Evolutionary conservation across 176 grass and related monocot genomes (phyloP).

Genomic region (Chrysopogon serrulatus): DNA sequence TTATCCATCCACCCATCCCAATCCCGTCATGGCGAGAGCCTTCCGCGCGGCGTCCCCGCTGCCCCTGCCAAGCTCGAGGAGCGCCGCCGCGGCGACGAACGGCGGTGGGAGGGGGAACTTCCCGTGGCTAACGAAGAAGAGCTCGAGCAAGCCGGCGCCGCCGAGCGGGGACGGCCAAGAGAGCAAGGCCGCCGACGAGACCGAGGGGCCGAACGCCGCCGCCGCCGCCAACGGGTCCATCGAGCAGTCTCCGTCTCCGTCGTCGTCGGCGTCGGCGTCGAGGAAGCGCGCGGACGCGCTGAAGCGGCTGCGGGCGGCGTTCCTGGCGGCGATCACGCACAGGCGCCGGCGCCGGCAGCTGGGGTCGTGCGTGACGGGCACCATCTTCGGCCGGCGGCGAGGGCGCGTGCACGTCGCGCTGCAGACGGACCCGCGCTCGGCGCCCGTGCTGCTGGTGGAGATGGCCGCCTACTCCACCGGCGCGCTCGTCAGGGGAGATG

Average conservation of each 20-base stretch:
- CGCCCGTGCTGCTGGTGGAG: conserved; percentile 79
- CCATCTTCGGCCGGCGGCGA: conserved; percentile 77
- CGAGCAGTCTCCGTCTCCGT: neutral
- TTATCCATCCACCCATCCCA: neutral
- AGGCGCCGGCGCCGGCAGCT: conserved; percentile 45
- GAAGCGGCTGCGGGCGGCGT: conserved; percentile 47
- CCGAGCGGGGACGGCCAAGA: neutral
- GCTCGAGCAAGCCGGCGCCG: conserved; percentile 19
- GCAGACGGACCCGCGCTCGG: conserved; percentile 67
- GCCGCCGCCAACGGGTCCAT: neutral
- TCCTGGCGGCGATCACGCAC: conserved; percentile 60
- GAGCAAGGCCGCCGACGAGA: neutral
- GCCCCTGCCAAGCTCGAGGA: conserved; percentile 36
- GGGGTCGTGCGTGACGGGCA: conserved; percentile 75
- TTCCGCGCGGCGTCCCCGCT: conserved; percentile 52
- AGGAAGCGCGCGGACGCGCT: conserved; percentile 55
- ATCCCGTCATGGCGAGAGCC: conserved; percentile 34
- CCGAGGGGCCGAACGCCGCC: neutral
- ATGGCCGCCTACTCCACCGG: conserved; percentile 68
- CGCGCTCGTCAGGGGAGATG: conserved; percentile 91
- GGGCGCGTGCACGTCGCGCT: conserved; percentile 80
- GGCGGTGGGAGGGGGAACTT: conserved; percentile 18
- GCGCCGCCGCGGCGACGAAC: neutral
- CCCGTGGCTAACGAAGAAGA: conserved; percentile 42
- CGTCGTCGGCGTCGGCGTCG: neutral